Base-by-base conservation (phyloP, 2,329 filamentous ascomycete genomes). In the Cordyceps sp. region DNA sequence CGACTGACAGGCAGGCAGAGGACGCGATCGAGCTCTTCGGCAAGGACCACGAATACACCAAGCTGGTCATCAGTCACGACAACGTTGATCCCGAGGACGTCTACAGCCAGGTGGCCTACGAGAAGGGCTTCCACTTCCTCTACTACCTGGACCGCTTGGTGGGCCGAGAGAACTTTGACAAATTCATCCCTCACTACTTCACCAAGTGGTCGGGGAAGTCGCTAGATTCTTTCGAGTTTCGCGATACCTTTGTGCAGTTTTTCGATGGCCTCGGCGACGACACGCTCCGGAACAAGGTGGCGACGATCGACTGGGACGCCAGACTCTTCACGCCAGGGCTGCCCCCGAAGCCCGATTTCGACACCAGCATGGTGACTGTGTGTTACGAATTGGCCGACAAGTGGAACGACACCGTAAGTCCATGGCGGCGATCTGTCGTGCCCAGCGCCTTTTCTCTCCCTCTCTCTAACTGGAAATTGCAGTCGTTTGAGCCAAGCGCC, bases 101-200 rank as follows among this genome's bases (percentile, higher is more conserved):
- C 2, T 98, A 96, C 59, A 92, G 81, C 42, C 80, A 73, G 18
- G 66, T 96, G 22, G 85, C 90, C 0, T 98, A 98, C 47, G 88
- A 96, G 52, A 96, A 98, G 58, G 88, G 88, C 4, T 96, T 93
- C 57, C 81, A 82, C 48, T 92, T 96, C 54, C 65, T 98, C 29
- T 94, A 85, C 54, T 77, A 86, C 45, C 73, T 98, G 12, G 90
- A 98, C 47, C 78, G 78, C 29, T 62, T 93, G 2, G 68, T 96
- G 4, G 82, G 84, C 23, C 78, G 81, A 37, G 66, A 78, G n/a
- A 79, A 80, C 50, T 98, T 90, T 60, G 83, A 96, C 63, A 79
- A 75, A 44, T 98, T 96, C 56, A 94, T 96, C 47, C 85, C 86
- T 13, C 76, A 93, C 54, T 94, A 96, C 61, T 96, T 96, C 53